These are phyloP conservation scores for Maudiozyma barnettii DNA, from an alignment of 805 yeast genomes.

Conservation along the genomic window DNA sequence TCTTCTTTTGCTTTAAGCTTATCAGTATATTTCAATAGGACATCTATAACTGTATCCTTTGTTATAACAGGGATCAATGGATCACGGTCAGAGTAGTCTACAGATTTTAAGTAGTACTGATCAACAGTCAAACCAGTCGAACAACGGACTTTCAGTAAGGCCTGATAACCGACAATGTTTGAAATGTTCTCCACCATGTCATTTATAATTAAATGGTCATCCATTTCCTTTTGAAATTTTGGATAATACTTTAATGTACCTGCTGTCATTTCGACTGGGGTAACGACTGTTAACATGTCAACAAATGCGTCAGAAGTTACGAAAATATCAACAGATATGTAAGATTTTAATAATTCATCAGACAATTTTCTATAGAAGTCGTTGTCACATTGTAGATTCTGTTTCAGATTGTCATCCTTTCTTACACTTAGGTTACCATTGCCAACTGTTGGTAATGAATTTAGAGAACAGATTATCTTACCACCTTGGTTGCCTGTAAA, in stretches of 20 bases:
- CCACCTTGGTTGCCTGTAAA: conserved; percentile 62
- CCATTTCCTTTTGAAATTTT: conserved; percentile 56
- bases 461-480: conserved; percentile 59
- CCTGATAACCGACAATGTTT: conserved; percentile 61
- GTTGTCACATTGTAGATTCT: conserved; percentile 47
- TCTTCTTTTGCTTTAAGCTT: conserved; percentile 54
- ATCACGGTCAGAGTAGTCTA: conserved; percentile 38
- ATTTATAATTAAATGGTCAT: conserved; percentile 54
- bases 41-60: conserved; percentile 56
- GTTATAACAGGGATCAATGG: conserved; percentile 62
- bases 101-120: conserved; percentile 58
- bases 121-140: conserved; percentile 79
- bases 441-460: conserved; percentile 70
- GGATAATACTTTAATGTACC: conserved; percentile 62
- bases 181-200: conserved; percentile 47
- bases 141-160: conserved; percentile 73
- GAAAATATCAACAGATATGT: conserved; percentile 70
- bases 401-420: conserved; percentile 37
- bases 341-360: conserved; percentile 42
- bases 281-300: conserved; percentile 67
- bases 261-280: conserved; percentile 55
- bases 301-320: conserved; percentile 55
- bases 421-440: conserved; percentile 54
- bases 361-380: conserved; percentile 55
- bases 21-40: conserved; percentile 69